Percentiles rank a stretch among this genome's conserved stretches.
Evolutionary conservation across 2,329 filamentous ascomycete species (phyloP).

Genomic region (Alternaria dauci): DNA sequence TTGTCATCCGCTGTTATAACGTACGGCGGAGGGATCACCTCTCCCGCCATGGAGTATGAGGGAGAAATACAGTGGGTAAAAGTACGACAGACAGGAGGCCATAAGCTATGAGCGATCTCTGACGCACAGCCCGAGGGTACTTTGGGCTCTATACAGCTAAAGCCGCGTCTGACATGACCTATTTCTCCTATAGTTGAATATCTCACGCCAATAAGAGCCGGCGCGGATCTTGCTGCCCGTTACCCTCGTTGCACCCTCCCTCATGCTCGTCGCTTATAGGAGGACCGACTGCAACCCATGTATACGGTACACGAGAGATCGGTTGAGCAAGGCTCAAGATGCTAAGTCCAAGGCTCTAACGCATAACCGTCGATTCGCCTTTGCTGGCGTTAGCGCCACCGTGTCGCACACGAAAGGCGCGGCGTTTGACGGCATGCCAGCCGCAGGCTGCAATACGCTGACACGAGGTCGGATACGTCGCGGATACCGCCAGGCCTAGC

Average conservation of each 20-base stretch:
- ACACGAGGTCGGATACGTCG: background rate
- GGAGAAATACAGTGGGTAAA: slow-evolving; percentile 10
- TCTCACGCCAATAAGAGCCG: background rate
- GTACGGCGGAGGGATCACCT: slow-evolving; percentile 38
- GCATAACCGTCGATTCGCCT: slow-evolving; percentile 3
- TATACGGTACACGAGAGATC: background rate
- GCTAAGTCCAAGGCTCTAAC: slow-evolving; percentile 9
- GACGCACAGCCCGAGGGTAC: background rate
- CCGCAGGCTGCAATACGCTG: slow-evolving; percentile 5
- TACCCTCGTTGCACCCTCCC: background rate
- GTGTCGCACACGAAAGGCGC: slow-evolving; percentile 2
- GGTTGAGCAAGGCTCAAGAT: background rate
- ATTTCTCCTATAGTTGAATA: background rate
- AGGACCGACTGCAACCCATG: slow-evolving; percentile 1
- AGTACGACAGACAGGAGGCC: background rate
- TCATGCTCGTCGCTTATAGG: slow-evolving; percentile 2
- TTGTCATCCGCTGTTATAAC: slow-evolving; percentile 43
- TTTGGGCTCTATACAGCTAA: slow-evolving; percentile 5
- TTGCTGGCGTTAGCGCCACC: slow-evolving; percentile 4
- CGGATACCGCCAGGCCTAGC: background rate
- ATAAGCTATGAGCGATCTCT: background rate
- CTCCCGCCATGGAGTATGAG: slow-evolving; percentile 27
- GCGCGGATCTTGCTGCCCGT: slow-evolving; percentile 3
- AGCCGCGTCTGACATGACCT: slow-evolving; percentile 3
- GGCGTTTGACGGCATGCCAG: background rate